Evolutionary conservation across 202 grass and related monocot genomes (phyloP).

Genomic region (Carex arenaria): DNA sequence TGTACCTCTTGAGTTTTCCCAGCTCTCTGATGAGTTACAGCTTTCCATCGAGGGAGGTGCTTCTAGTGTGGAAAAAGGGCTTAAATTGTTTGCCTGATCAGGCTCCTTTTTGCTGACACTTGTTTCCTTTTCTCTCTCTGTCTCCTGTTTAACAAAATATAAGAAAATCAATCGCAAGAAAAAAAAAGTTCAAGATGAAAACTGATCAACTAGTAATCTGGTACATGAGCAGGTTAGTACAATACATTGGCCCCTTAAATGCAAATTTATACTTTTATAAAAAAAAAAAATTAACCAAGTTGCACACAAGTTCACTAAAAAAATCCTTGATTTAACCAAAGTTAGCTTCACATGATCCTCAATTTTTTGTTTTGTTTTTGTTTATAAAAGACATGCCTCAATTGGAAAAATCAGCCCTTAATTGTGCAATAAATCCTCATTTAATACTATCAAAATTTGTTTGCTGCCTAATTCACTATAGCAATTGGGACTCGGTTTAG

Average conservation of each 20-base stretch:
- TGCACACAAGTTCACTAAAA: not conserved
- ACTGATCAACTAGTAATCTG: not conserved
- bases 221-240: not conserved
- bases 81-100: slow-evolving; percentile 34
- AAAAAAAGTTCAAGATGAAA: not conserved
- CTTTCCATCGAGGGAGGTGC: slow-evolving; percentile 68
- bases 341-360: not conserved
- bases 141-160: slow-evolving; percentile 6
- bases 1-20: slow-evolving; percentile 65
- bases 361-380: not conserved
- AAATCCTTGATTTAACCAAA: not conserved
- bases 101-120: slow-evolving; percentile 30
- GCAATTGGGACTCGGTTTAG: not conserved
- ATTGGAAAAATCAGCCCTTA: not conserved
- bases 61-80: slow-evolving; percentile 47
- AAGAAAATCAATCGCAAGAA: not conserved
- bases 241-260: not conserved
- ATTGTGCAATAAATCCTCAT: not conserved
- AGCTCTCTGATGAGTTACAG: slow-evolving; percentile 74
- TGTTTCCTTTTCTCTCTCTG: slow-evolving; percentile 1
- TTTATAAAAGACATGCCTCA: not conserved
- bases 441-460: not conserved
- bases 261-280: not conserved
- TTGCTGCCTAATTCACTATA: not conserved
- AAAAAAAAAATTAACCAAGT: not conserved